Evolutionary conservation across 2,329 filamentous ascomycete genomes (phyloP), one percentile per base, ranked within the genome.

Genomic region (Thelonectria discophora): DNA sequence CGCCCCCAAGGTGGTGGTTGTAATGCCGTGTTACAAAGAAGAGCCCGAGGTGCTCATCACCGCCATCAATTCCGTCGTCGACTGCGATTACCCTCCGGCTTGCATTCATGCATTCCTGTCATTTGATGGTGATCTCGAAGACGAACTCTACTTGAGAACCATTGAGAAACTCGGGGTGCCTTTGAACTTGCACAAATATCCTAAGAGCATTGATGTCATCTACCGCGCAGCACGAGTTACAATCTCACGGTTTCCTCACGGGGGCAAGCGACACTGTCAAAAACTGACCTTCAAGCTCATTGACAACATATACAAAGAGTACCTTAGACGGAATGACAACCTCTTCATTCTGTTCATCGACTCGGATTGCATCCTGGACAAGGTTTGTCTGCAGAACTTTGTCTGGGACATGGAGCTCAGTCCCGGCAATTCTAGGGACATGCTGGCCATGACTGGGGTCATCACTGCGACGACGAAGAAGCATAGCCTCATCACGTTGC

Each of bases 351-450:
- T 98, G 11, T 98, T 98, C 79, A 97, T 98, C 74, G 94, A 98
- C 79, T 97, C 94, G 0, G 94, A 98, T 75, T 98, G 95, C 77
- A 95, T 97, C 64, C 82, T 98, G 51, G 94, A 98, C 80, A 87
- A 88, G 60, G 88, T 94, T 42, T 98, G 94, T 75, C 86, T 98
- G 62, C 94, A 97, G 75, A 98, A 97, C 76, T 98, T 98, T 78
- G 92, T 98, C 80, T 97, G 95, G 77, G 94, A 98, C 75, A 98
- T 98, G 95, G 93, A 98, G 77, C 83, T 98, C 63, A 97, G 94
- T 76, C 94, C 94, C 1, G 94, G 94, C 56, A 97, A 94, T 79
- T 88, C 91, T 73, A 88, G 89, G 73, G 92, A 96, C 75, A 97
- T 97, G 92, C 83, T 98, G 73, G 94, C 94, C 55, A 97, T 97